phyloP scores from a whole-genome alignment of 1,139 yeast genomes.

The Yamadazyma aaseri region DNA sequence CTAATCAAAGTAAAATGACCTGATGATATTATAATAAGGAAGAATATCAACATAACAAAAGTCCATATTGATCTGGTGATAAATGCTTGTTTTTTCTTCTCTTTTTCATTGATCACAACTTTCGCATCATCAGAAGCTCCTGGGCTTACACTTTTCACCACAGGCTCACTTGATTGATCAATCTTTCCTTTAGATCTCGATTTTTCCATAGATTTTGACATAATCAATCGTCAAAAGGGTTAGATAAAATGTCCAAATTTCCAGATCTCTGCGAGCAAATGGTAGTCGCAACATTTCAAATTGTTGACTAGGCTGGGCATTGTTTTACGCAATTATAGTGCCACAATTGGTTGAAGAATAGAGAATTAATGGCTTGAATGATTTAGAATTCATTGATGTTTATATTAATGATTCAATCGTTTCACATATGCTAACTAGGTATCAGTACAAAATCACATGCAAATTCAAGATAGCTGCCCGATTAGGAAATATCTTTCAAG shows the following conservation, averaged over 20 bases:
- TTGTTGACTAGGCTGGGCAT: too few relatives aligned
- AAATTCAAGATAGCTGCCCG: background rate
- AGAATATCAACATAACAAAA: conserved; percentile 78
- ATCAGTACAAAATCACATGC: conserved; percentile 1
- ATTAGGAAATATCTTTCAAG: background rate
- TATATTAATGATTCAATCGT: too few relatives aligned
- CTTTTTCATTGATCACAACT: conserved; percentile 31
- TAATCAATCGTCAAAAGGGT: background rate
- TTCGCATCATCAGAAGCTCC: conserved; percentile 1
- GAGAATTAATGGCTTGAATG: too few relatives aligned
- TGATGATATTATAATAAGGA: conserved; percentile 70
- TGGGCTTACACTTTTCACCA: too few relatives aligned
- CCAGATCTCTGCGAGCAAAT: conserved; percentile 1
- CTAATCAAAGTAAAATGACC: conserved; percentile 84
- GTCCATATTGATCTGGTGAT: conserved; percentile 94
- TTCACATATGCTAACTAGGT: too few relatives aligned
- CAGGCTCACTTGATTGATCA: background rate
- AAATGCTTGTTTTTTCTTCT: conserved; percentile 79
- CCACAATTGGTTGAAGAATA: too few relatives aligned
- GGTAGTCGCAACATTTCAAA: background rate
- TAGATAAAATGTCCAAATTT: background rate
- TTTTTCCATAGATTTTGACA: background rate
- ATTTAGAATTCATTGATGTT: too few relatives aligned
- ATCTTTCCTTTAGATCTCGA: background rate
- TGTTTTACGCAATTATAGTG: too few relatives aligned